Conservation (phyloP, 805 yeast genomes). For the Hanseniaspora meyeri region DNA sequence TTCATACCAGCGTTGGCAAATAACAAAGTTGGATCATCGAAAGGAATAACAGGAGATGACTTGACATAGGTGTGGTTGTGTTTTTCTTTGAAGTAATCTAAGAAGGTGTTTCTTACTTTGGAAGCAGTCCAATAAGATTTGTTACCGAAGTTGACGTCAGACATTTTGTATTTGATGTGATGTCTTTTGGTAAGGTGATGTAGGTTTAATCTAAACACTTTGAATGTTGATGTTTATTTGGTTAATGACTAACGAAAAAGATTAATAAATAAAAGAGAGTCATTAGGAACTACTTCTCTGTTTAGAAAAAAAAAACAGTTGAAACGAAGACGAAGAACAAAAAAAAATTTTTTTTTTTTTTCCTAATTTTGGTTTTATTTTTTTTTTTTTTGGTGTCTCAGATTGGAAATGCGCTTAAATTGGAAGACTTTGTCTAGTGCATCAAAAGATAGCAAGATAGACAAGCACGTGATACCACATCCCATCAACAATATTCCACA, state of each 20-base stretch:
- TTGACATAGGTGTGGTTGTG: conserved; percentile 68
- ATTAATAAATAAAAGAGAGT: too few relatives aligned
- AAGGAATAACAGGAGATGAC: conserved; percentile 90
- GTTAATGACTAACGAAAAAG: background rate
- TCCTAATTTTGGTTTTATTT: too few relatives aligned
- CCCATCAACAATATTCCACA: background rate
- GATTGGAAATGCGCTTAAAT: too few relatives aligned
- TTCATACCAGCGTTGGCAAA: conserved; percentile 99
- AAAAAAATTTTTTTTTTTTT: too few relatives aligned
- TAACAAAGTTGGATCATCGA: conserved; percentile 90
- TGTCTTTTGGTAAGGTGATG: background rate
- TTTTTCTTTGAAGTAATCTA: conserved; percentile 59
- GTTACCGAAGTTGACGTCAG: conserved; percentile 22
- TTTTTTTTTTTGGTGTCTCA: too few relatives aligned
- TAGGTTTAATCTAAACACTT: conserved; percentile 16
- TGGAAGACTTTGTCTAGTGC: background rate
- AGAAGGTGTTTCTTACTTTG: conserved; percentile 65
- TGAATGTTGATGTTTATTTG: background rate
- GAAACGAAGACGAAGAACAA: too few relatives aligned
- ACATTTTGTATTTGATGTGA: background rate
- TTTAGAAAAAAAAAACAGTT: too few relatives aligned
- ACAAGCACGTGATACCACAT: background rate
- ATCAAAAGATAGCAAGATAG: background rate
- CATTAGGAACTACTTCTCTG: too few relatives aligned
- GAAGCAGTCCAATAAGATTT: conserved; percentile 38